These are phyloP conservation scores for Colletotrichum graminicola DNA, from an alignment of 2,329 filamentous ascomycete species.

Conservation along the genomic window DNA sequence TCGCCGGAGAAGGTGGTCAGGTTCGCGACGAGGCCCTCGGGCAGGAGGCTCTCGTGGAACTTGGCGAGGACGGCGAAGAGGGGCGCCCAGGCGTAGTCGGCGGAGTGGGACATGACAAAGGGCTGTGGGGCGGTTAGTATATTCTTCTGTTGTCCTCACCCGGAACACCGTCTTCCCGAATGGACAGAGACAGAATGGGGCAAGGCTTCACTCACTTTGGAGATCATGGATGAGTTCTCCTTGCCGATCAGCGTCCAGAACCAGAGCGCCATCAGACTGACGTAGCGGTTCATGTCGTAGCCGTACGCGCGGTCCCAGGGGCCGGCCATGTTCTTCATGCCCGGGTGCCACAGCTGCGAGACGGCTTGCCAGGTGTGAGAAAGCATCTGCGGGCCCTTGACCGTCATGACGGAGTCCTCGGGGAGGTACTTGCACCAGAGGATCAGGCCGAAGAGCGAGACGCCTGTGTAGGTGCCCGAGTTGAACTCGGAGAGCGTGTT, in stretches of 20 bases:
- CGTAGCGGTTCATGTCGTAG: slow-evolving; percentile 73
- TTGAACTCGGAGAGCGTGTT: slow-evolving; percentile 74
- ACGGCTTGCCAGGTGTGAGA: slow-evolving; percentile 65
- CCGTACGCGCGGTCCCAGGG: slow-evolving; percentile 75
- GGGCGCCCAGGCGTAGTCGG: slow-evolving; percentile 70
- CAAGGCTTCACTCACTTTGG: slow-evolving; percentile 46
- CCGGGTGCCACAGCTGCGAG: slow-evolving; percentile 67
- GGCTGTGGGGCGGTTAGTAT: slow-evolving; percentile 49
- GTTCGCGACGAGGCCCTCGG: slow-evolving; percentile 53
- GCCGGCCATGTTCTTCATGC: slow-evolving; percentile 71
- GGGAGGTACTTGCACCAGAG: slow-evolving; percentile 72
- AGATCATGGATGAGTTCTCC: slow-evolving; percentile 52
- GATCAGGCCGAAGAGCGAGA: slow-evolving; percentile 69
- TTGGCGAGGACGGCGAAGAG: slow-evolving; percentile 67
- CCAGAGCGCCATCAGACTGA: slow-evolving; percentile 69
- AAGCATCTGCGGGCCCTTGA: slow-evolving; percentile 65
- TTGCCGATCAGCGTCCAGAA: slow-evolving; percentile 70
- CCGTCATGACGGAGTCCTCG: slow-evolving; percentile 63
- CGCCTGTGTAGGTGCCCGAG: slow-evolving; percentile 72
- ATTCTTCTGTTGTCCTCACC: not conserved
- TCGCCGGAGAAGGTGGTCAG: slow-evolving; percentile 65
- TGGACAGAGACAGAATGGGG: not conserved
- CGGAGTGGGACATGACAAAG: slow-evolving; percentile 68
- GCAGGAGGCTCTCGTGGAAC: slow-evolving; percentile 61
- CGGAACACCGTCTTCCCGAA: not conserved